Evolutionary conservation across 163 green algal genomes (phyloP), one percentile per base, ranked within the genome.

Genomic region (Trebouxiophyceae sp.): DNA sequence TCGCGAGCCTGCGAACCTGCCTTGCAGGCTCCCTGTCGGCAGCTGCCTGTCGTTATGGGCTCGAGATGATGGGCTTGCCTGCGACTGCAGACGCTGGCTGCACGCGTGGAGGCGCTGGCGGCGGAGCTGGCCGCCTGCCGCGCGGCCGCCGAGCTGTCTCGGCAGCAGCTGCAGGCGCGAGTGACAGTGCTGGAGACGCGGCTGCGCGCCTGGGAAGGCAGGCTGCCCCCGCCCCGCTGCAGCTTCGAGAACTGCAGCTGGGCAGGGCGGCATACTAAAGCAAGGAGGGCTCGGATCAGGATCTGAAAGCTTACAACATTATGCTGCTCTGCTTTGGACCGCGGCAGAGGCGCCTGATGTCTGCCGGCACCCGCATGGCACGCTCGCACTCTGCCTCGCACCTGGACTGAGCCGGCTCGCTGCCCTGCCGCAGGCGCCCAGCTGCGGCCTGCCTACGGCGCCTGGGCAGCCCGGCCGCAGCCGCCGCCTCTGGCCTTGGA

Each of bases 101-200:
- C 90, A 73, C 68, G 84, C 8, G 91, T 91, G 71, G 60, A 89
- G 26, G 50, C 86, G 39, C 65, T 93, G n/a, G 28, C 90, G 28
- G 64, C 55, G 19, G 71, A 85, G 8, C 70, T 89, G 2, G 73
- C 84, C 4, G 45, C 67, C 28, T 69, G 64, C 0, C 86, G 76
- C 66, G 81, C 75, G 32, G 70, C 72, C 45, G 45, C 79, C 8
- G 84, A 93, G 67, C 1, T n/a, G 39, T 50, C 39, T 8, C 8
- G 16, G 39, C 39, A 50, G 39, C 39, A 50, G 39, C 39, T 50
- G 39, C 39, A 50, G 39, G 39, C 39, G 39, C 39, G 39, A 16
- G 16, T 50, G 16, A 50, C 16, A n/a, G 39, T 50, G 39, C 39
- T 50, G 39, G 39, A 50, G 39, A n/a, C 39, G 12, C 39, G 39